These are phyloP conservation scores for Protea cynaroides DNA, from an alignment of 164 flowering plant species.

Conservation along the genomic window DNA sequence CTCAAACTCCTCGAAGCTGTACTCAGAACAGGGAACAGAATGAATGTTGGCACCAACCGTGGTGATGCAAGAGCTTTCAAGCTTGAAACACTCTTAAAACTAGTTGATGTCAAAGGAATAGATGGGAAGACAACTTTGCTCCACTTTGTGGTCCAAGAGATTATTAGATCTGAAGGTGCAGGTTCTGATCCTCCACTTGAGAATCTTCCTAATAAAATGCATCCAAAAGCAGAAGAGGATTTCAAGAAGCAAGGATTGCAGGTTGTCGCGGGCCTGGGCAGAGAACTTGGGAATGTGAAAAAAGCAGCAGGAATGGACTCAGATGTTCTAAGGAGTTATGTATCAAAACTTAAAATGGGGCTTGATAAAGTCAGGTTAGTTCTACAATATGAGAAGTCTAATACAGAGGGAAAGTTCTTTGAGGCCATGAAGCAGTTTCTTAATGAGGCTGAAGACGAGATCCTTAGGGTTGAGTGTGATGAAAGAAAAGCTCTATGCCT, in stretches of 20 bases:
- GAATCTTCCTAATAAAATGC: slow-evolving; percentile 21
- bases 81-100: slow-evolving; percentile 84
- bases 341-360: slow-evolving; percentile 80
- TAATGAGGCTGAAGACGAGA: slow-evolving; percentile 65
- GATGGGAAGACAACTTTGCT: slow-evolving; percentile 97
- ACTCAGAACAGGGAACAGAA: slow-evolving; percentile 88
- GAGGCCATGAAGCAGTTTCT: slow-evolving; percentile 63
- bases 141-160: slow-evolving; percentile 98
- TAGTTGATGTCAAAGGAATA: slow-evolving; percentile 85
- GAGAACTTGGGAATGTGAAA: slow-evolving; percentile 75
- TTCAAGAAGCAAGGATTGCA: slow-evolving; percentile 77
- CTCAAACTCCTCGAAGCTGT: slow-evolving; percentile 97
- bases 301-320: slow-evolving; percentile 97
- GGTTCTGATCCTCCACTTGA: slow-evolving; percentile 28
- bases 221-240: slow-evolving; percentile 36
- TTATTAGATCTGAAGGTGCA: slow-evolving; percentile 67
- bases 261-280: slow-evolving; percentile 71
- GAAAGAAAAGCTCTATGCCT: slow-evolving; percentile 58
- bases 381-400: slow-evolving; percentile 52
- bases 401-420: slow-evolving; percentile 57
- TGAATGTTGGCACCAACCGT: slow-evolving; percentile 96
- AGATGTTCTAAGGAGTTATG: slow-evolving; percentile 70
- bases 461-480: slow-evolving; percentile 47
- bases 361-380: slow-evolving; percentile 64
- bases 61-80: slow-evolving; percentile 96